Conservation (phyloP, 768 basidiomycete species). For the Phallus indusiatus region DNA sequence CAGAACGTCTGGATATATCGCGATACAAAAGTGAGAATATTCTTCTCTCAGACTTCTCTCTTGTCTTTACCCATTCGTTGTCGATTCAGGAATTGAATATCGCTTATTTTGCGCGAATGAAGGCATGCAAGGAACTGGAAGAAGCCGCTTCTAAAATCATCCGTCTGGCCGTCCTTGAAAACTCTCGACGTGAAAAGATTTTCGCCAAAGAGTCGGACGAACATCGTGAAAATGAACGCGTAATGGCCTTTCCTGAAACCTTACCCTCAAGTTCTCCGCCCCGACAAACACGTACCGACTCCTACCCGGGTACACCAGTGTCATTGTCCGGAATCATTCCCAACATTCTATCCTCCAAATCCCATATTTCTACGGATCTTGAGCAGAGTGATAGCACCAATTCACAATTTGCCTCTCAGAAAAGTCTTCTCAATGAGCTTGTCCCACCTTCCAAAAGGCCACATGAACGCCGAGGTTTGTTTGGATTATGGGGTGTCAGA, state of each 20-base stretch:
- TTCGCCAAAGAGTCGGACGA: neutral
- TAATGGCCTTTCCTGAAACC: neutral
- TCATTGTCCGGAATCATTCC: neutral
- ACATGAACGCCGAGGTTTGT: constrained; percentile 37
- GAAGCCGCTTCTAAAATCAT: constrained; percentile 43
- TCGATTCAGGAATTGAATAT: constrained; percentile 26
- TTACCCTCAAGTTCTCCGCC: neutral
- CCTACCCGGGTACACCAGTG: neutral
- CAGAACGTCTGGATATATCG: constrained; percentile 61
- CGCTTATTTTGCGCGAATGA: constrained; percentile 33
- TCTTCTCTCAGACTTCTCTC: neutral
- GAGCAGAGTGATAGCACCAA: neutral
- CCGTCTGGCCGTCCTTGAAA: constrained; percentile 11
- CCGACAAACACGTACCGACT: neutral
- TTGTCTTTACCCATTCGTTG: neutral
- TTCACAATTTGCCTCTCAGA: constrained; percentile 1
- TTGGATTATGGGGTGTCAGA: constrained; percentile 46
- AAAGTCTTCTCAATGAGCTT: constrained; percentile 38
- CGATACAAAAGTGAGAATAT: constrained; percentile 28
- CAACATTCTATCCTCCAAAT: neutral
- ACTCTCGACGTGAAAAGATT: neutral
- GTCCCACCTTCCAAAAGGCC: constrained; percentile 44
- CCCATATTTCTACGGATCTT: neutral
- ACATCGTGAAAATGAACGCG: constrained; percentile 9
- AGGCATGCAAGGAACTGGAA: constrained; percentile 46